A percentile compares a stretch with the other conserved stretches of the same genome.
phyloP scores from a whole-genome alignment of 169 alveolate species.

The Plasmodium fragile region DNA sequence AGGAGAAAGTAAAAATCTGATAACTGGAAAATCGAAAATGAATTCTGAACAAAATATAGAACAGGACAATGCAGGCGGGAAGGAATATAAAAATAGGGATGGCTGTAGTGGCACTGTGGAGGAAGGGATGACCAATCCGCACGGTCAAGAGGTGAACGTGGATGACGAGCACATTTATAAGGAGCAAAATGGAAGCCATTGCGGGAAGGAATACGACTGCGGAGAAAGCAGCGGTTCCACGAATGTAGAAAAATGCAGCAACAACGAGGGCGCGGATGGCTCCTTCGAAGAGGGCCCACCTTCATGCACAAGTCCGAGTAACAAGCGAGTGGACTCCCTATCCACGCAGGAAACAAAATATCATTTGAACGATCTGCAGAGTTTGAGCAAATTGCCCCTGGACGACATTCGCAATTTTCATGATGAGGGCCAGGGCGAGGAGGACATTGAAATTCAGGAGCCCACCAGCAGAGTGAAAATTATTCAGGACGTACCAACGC shows the following conservation, averaged over 20 bases:
- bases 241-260: background rate
- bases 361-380: background rate
- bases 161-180: background rate
- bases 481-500: background rate
- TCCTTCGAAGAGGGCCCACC: background rate
- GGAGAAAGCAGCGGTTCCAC: slow-evolving; percentile 17
- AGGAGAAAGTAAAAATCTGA: background rate
- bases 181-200: background rate
- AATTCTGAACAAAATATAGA: background rate
- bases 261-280: background rate
- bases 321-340: background rate
- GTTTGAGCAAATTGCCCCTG: background rate
- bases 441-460: slow-evolving; percentile 1
- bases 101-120: background rate
- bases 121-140: background rate
- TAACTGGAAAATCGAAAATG: background rate
- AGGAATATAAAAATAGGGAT: background rate
- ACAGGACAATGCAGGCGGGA: background rate
- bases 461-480: background rate
- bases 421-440: background rate
- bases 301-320: background rate
- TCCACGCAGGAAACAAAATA: background rate
- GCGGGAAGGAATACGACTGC: background rate
- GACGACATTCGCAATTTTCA: background rate
- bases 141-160: background rate